Base-by-base conservation (phyloP, 177 flowering plant species). In the Tripterygium wilfordii region DNA sequence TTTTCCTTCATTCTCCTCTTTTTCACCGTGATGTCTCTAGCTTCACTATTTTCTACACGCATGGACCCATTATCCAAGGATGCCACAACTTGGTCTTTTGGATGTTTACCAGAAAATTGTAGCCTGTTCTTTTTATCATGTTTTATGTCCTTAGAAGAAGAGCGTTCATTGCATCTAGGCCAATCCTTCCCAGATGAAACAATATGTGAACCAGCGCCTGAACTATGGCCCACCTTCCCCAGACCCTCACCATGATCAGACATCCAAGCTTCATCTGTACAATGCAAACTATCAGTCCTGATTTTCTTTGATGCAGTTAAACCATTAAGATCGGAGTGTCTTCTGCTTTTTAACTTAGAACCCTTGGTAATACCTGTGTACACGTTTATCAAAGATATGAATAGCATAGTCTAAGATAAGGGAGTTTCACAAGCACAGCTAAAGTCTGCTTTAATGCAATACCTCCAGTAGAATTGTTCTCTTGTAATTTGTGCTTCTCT, bases 1-100 rank as follows among this genome's bases (percentile, higher is more conserved):
- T 8, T 25, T 8, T 58, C 80, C 18, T 60, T 66, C 27, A 25
- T 39, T 63, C 77, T 82, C 58, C 78, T 70, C 72, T 75, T 79
- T 50, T 65, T 79, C 0, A n/a, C n/a, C n/a, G 33, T 35, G 27
- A 30, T 12, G 16, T 61, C 63, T 45, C 45, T 58, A 39, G 26
- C 27, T 24, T 54, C 64, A 42, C 21, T 20, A 13, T 56, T 71
- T 20, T 40, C 58, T 20, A 32, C 29, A 28, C 45, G 67, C 27
- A 61, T 30, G 15, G 68, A 54, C n/a, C 49, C 61, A 45, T 44
- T 67, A 42, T 56, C 67, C 30, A 51, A 42, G 25, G 70, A 21
- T 39, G 19, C 41, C 36, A 45, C 56, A 56, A 16, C 43, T 48
- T 54, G 49, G n/a, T 54, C 50, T 53, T 69, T 68, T 7, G 36